A percentile compares a stretch with the other conserved stretches of the same genome.
These are phyloP conservation scores for Pichia sp. DNA, from an alignment of 1,139 yeast species.

Conservation along the genomic window DNA sequence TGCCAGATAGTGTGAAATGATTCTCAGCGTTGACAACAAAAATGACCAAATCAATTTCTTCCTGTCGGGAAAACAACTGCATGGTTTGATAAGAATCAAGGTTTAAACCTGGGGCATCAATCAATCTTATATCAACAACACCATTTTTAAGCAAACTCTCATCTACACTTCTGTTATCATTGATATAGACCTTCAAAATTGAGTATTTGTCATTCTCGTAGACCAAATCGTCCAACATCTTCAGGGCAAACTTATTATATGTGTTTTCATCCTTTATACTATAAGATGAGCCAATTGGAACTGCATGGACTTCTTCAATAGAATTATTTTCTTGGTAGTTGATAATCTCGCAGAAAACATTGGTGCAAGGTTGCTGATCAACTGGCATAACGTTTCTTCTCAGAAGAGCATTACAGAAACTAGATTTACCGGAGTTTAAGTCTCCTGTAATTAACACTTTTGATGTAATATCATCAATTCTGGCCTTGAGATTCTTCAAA, in stretches of 20 bases:
- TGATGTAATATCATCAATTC: constrained; percentile 89
- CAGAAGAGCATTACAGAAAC: constrained; percentile 87
- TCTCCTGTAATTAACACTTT: constrained; percentile 97
- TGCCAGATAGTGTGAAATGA: constrained; percentile 90
- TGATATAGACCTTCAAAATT: constrained; percentile 73
- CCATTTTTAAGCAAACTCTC: constrained; percentile 82
- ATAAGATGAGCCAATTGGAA: constrained; percentile 60
- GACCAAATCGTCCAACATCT: constrained; percentile 65
- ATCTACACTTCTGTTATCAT: constrained; percentile 66
- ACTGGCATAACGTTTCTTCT: constrained; percentile 80
- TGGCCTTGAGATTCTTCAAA: constrained; percentile 64
- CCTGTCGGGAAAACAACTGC: constrained; percentile 92
- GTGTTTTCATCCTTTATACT: constrained; percentile 60
- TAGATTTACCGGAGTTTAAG: constrained; percentile 92
- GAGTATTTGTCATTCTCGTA: constrained; percentile 68
- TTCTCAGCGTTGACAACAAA: constrained; percentile 96
- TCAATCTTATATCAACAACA: constrained; percentile 83
- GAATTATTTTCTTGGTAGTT: constrained; percentile 76
- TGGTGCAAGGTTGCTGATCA: constrained; percentile 97
- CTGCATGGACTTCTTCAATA: constrained; percentile 92
- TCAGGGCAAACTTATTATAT: constrained; percentile 51
- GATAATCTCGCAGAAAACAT: constrained; percentile 90
- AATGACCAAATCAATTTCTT: constrained; percentile 92
- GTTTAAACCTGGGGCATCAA: constrained; percentile 97
- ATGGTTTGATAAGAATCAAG: constrained; percentile 93